These are phyloP conservation scores for Uronychia setigera DNA, from an alignment of 73 alveolate species.

Conservation along the genomic window DNA sequence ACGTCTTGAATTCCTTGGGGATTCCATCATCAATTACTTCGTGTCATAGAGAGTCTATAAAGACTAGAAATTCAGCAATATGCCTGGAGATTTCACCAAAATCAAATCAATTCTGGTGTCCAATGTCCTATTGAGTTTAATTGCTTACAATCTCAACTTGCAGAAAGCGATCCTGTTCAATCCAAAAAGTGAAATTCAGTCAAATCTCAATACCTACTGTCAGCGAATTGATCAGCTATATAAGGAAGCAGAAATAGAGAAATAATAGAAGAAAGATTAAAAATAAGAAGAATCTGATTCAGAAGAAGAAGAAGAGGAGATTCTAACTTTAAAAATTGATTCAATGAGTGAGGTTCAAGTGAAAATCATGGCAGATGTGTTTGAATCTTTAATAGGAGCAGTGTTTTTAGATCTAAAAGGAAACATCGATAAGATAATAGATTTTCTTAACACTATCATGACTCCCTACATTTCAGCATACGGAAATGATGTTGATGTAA, in stretches of 20 bases:
- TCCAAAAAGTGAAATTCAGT: conserved; percentile 3
- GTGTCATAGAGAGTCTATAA: conserved; percentile 14
- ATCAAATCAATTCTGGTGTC: conserved; percentile 9
- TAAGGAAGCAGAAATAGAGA: too few species aligned
- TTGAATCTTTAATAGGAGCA: conserved; percentile 57
- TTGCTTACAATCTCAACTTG: conserved; percentile 9
- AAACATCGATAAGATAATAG: not conserved
- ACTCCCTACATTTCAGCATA: not conserved
- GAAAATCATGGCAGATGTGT: conserved; percentile 55
- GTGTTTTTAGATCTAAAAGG: conserved; percentile 34
- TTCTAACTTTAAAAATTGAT: conserved; percentile 6
- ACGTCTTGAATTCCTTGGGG: conserved; percentile 87
- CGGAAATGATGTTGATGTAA: not conserved
- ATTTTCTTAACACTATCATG: not conserved
- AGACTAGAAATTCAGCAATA: not conserved
- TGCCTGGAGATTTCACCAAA: conserved; percentile 25
- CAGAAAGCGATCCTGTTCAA: conserved; percentile 18
- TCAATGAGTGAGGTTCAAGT: conserved; percentile 13
- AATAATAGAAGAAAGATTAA: not conserved
- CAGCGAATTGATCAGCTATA: not conserved
- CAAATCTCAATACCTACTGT: not conserved
- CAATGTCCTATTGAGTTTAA: conserved; percentile 25
- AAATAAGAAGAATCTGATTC: not conserved
- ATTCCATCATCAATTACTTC: conserved; percentile 78
- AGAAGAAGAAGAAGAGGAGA: not conserved